phyloP scores from a whole-genome alignment of 805 yeast species.

The Candida caryicola region DNA sequence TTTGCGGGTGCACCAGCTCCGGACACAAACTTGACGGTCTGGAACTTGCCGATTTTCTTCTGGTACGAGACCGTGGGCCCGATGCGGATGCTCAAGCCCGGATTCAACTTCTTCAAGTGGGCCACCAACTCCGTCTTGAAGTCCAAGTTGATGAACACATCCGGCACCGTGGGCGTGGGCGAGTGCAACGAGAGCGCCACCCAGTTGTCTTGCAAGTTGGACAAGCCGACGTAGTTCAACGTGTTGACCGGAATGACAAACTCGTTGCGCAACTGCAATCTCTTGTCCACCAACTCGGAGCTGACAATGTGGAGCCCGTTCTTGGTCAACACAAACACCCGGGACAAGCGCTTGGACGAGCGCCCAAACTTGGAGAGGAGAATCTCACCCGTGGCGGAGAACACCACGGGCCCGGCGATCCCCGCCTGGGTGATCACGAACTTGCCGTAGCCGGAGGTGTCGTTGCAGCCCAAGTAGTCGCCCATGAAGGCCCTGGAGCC shows the following conservation, averaged over 20 bases:
- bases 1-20: conserved; percentile 52
- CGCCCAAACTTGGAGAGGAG: conserved; percentile 87
- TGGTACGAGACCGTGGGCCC: conserved; percentile 76
- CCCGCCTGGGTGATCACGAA: conserved; percentile 69
- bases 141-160: conserved; percentile 71
- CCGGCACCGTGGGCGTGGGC: conserved; percentile 59
- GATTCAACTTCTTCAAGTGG: conserved; percentile 61
- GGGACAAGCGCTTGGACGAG: conserved; percentile 74
- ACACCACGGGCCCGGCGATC: conserved; percentile 65
- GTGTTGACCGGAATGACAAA: conserved; percentile 55
- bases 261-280: conserved; percentile 59
- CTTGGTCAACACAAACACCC: conserved; percentile 69
- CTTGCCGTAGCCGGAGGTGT: conserved; percentile 65
- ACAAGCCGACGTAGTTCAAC: conserved; percentile 63
- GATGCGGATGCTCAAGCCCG: conserved; percentile 57
- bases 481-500: conserved; percentile 91
- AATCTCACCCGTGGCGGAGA: conserved; percentile 79
- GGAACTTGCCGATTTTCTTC: conserved; percentile 87
- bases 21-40: conserved; percentile 65
- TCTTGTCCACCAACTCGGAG: conserved; percentile 63
- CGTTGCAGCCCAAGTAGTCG: conserved; percentile 88
- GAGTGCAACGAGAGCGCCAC: conserved; percentile 57
- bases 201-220: conserved; percentile 90
- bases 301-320: conserved; percentile 65
- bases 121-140: conserved; percentile 90